Base-by-base conservation (phyloP, 208 protist genomes). In the Blechomonas ayalai region DNA sequence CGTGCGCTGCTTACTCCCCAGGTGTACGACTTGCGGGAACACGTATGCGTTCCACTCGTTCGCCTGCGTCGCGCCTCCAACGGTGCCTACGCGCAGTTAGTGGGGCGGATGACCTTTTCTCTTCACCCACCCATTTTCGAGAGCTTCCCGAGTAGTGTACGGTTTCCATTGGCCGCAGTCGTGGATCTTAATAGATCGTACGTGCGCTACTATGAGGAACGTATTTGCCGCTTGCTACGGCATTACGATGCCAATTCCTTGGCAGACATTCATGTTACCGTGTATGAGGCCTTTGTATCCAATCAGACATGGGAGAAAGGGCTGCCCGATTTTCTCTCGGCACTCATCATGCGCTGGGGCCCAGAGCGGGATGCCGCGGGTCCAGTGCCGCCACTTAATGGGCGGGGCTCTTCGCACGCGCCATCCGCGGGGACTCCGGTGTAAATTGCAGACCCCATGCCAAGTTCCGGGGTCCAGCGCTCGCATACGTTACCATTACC, bases 221-320 rank as follows among this genome's bases (percentile, higher is more conserved):
- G 80, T 20, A 79, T 89, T 16, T 61, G 42, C 27, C 59, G 45
- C 27, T 54, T 83, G 23, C 50, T 88, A 37, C 58, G 61, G 38
- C 54, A 79, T 47, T 80, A 86, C 59, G 80, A 92, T 46, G 70
- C 70, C 1, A 77, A 82, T 53, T 70, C 67, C 45, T 56, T 92
- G 15, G 39, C 67, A 24, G 42, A 80, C 33, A 59, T 89, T 13
- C 84, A 92, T 42, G 29, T 54, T 2, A 49, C 42, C 15, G 35
- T 89, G 23, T 89, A 82, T 50, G 84, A 92, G 19, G 50, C 52
- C 10, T 74, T 65, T 40, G 72, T 89, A 12, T 35, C 59, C 12
- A 78, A 42, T 20, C 29, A 50, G 19, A 36, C 22, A 16, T 92
- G 82, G 82, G 33, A 50, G 28, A 40, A 3, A 0, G 69, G 65